These are phyloP conservation scores for Populus davidiana DNA, from an alignment of 345 rosid genomes.

Conservation along the genomic window DNA sequence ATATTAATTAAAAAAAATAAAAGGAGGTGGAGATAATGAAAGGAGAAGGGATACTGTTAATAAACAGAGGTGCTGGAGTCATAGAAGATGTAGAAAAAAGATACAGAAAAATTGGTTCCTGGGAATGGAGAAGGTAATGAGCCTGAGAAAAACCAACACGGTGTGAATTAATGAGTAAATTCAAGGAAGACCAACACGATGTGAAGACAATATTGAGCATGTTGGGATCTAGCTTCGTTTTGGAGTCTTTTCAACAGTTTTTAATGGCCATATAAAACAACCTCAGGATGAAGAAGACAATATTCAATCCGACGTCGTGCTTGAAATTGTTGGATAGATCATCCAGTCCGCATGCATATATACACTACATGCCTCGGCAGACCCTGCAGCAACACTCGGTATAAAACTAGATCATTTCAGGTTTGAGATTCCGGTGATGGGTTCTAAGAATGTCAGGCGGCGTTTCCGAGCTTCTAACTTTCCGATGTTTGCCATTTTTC, in stretches of 20 bases:
- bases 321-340: slow-evolving; percentile 80
- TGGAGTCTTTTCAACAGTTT: slow-evolving; percentile 43
- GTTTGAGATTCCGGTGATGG: slow-evolving; percentile 90
- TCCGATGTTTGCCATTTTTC: slow-evolving; percentile 24
- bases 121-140: no score
- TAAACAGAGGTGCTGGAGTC: no score
- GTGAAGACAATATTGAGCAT: no score
- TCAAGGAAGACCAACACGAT: no score
- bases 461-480: slow-evolving; percentile 98
- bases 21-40: no score
- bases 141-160: no score
- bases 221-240: no score
- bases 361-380: slow-evolving; percentile 86
- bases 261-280: slow-evolving; percentile 47
- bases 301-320: slow-evolving; percentile 37
- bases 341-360: slow-evolving; percentile 53
- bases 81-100: no score
- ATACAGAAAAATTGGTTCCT: no score
- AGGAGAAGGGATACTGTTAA: no score
- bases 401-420: slow-evolving; percentile 93
- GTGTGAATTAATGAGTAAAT: no score
- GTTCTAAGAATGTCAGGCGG: slow-evolving; percentile 90
- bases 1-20: no score
- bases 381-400: slow-evolving; percentile 86
- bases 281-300: slow-evolving; percentile 14